These are phyloP conservation scores for Komagataella ulmi DNA, from an alignment of 805 yeast species.

Conservation along the genomic window DNA sequence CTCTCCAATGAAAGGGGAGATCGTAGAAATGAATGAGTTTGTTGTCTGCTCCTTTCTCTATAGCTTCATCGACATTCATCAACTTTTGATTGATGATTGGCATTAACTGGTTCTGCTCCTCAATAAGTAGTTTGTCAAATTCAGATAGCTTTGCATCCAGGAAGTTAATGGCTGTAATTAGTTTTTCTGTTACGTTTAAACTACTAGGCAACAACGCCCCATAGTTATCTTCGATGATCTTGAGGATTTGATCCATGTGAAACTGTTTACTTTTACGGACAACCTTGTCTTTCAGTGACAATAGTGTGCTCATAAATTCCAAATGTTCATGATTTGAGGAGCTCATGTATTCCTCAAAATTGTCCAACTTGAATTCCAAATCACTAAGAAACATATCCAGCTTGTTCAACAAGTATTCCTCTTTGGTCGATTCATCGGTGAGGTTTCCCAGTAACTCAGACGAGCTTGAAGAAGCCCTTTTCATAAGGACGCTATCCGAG, in stretches of 20 bases:
- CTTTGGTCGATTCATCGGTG: constrained; percentile 4
- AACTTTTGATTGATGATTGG: constrained; percentile 19
- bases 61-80: constrained; percentile 34
- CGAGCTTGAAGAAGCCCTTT: background rate
- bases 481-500: background rate
- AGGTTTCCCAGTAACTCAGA: background rate
- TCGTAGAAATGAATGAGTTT: constrained; percentile 68
- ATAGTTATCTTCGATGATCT: constrained; percentile 16
- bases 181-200: constrained; percentile 13
- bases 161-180: constrained; percentile 21
- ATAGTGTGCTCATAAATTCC: background rate
- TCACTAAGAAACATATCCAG: constrained; percentile 8
- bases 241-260: background rate
- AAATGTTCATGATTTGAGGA: constrained; percentile 3
- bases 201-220: constrained; percentile 8
- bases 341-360: constrained; percentile 13
- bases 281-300: constrained; percentile 9
- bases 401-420: constrained; percentile 14
- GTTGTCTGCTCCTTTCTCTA: constrained; percentile 20
- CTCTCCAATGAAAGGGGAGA: constrained; percentile 87
- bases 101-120: constrained; percentile 14
- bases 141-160: constrained; percentile 26
- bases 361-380: constrained; percentile 8
- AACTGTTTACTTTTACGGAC: constrained; percentile 6
- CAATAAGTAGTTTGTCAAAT: constrained; percentile 20